phyloP scores from a whole-genome alignment of 108 stramenopile species.

The Pseudonitzschia multistriata region DNA sequence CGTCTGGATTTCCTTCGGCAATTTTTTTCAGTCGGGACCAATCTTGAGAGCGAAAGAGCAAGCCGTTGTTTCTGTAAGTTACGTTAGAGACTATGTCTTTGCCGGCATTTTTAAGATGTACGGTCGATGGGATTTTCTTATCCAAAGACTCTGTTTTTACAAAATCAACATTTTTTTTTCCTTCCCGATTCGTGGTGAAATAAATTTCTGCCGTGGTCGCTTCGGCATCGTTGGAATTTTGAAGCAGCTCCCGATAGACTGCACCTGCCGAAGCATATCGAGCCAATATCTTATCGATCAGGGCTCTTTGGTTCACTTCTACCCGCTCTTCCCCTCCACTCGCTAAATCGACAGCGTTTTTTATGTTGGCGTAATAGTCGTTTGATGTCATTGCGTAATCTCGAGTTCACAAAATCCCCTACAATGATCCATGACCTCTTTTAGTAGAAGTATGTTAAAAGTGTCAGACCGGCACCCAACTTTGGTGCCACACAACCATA shows the following conservation, averaged over 20 bases:
- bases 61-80: slow-evolving; percentile 77
- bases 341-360: neutral
- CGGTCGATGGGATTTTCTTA: neutral
- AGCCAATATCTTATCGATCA: slow-evolving; percentile 88
- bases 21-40: slow-evolving; percentile 80
- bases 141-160: neutral
- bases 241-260: slow-evolving; percentile 80
- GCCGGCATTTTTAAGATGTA: neutral
- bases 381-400: neutral
- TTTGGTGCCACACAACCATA: too few relatives aligned
- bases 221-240: slow-evolving; percentile 86
- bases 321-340: slow-evolving; percentile 53
- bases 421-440: too few relatives aligned
- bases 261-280: slow-evolving; percentile 78
- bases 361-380: neutral
- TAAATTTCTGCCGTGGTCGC: slow-evolving; percentile 73
- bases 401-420: too few relatives aligned
- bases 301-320: slow-evolving; percentile 83
- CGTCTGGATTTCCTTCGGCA: slow-evolving; percentile 87
- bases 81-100: slow-evolving; percentile 59
- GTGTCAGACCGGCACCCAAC: too few relatives aligned
- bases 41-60: slow-evolving; percentile 77
- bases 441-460: too few relatives aligned
- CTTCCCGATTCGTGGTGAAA: slow-evolving; percentile 48
- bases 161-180: neutral